Evolutionary conservation across 345 rosid species (phyloP), one percentile per base, ranked within the genome.

Genomic region (Linum trigynum): DNA sequence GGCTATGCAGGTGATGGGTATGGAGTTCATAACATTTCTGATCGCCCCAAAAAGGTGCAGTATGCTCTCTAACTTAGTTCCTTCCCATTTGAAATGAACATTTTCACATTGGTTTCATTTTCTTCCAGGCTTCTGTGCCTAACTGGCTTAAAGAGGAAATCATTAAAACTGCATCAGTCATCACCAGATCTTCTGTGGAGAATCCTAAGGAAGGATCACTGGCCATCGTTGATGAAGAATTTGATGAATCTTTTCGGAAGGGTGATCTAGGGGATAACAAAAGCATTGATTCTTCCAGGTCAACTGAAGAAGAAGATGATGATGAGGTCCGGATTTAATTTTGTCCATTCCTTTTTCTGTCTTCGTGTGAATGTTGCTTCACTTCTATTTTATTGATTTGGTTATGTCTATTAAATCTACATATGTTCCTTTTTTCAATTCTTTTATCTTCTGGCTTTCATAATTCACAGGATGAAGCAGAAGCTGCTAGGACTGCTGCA

Each of bases 111-210:
- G 59, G 37, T 37, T 9, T 67, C 56, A 41, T 59, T 58, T 53
- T 5, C 74, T 78, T 75, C 69, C 85, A 95, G 99, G 90, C 83
- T 61, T 78, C 86, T 69, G 91, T 95, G 57, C 99, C 99, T 74
- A 86, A 84, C 74, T 95, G 99, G 99, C 96, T 95, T 60, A 86
- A 86, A 77, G 99, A 91, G 71, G 98, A 95, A 78, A 80, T 95
- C 67, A 80, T 86, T 64, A 91, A 89, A 87, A 88, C 81, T 65
- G 92, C 89, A 82, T 81, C 88, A 41, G 78, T 83, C 64, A 75
- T 82, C 71, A 69, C 86, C 53, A 87, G 80, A 75, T 77, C 92
- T 65, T 82, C 91, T 64, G 67, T 79, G 45, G 95, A 82, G 66
- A 77, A 79, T 80, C 66, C 81, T 67, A 79, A 67, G 67, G 92